Conservation (phyloP, 164 flowering plant genomes). For the Stephania japonica region DNA sequence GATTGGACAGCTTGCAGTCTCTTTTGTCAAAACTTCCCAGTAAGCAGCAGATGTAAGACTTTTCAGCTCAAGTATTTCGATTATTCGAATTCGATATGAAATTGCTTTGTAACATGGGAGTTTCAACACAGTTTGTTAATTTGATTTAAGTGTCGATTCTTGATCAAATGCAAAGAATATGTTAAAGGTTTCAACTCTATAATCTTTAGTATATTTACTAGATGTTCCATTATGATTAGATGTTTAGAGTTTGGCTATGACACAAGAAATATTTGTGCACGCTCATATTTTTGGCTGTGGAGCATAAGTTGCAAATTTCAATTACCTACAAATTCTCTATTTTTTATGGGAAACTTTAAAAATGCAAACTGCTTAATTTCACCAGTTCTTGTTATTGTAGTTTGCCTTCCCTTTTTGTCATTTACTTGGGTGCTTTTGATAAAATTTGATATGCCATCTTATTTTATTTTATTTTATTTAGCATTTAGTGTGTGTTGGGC, state of each 20-base stretch:
- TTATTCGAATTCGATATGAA: background rate
- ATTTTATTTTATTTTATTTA: background rate
- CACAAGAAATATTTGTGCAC: background rate
- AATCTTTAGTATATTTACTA: background rate
- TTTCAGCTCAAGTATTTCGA: slow-evolving; percentile 3
- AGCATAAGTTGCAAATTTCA: background rate
- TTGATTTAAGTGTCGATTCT: background rate
- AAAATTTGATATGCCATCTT: background rate
- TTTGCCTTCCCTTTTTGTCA: background rate
- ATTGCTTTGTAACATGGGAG: background rate
- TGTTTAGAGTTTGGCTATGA: background rate
- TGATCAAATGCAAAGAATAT: background rate
- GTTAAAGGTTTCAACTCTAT: background rate
- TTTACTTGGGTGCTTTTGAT: background rate
- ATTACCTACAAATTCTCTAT: background rate
- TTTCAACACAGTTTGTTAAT: background rate
- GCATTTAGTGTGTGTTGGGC: background rate
- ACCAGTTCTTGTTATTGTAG: background rate
- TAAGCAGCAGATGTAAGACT: slow-evolving; percentile 67
- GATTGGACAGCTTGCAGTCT: slow-evolving; percentile 75
- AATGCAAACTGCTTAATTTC: background rate
- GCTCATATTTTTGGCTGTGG: background rate
- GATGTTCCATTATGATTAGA: background rate
- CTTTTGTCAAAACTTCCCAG: slow-evolving; percentile 65
- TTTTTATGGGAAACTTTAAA: background rate